Percentiles rank a stretch among this genome's conserved stretches.
Evolutionary conservation across 2,329 filamentous ascomycete species (phyloP).

Genomic region (Colletotrichum lupini): DNA sequence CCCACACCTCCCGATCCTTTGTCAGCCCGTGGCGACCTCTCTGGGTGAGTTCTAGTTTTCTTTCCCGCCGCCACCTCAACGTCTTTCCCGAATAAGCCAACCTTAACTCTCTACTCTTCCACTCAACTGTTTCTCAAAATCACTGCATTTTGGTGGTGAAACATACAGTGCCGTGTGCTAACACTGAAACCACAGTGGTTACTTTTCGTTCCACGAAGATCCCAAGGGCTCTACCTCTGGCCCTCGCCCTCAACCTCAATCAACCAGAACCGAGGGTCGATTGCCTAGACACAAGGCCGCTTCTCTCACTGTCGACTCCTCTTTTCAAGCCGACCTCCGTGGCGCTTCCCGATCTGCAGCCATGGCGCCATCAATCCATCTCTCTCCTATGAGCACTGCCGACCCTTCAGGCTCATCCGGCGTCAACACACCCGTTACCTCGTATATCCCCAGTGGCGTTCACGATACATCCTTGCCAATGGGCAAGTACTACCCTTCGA

Average conservation of each 20-base stretch:
- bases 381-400: conserved; percentile 30
- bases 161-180: conserved; percentile 40
- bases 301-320: conserved; percentile 44
- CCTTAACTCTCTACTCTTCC: no score
- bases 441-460: conserved; percentile 62
- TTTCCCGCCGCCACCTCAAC: neutral
- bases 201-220: conserved; percentile 71
- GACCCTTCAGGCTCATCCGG: conserved; percentile 38
- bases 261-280: conserved; percentile 53
- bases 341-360: conserved; percentile 9
- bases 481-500: conserved; percentile 73
- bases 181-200: conserved; percentile 53
- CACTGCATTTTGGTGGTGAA: neutral
- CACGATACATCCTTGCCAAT: conserved; percentile 61
- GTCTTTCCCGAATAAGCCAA: neutral
- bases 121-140: no score
- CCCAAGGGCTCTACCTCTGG: conserved; percentile 57
- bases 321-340: conserved; percentile 17
- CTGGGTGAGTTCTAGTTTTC: conserved; percentile 59
- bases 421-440: conserved; percentile 58
- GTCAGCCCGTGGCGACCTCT: conserved; percentile 68
- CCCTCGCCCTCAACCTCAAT: conserved; percentile 63
- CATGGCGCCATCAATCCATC: conserved; percentile 34
- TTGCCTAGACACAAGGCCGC: conserved; percentile 51
- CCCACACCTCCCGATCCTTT: conserved; percentile 61